Conservation (phyloP, 1,284 basidiomycete genomes). For the Earliella scabrosa region DNA sequence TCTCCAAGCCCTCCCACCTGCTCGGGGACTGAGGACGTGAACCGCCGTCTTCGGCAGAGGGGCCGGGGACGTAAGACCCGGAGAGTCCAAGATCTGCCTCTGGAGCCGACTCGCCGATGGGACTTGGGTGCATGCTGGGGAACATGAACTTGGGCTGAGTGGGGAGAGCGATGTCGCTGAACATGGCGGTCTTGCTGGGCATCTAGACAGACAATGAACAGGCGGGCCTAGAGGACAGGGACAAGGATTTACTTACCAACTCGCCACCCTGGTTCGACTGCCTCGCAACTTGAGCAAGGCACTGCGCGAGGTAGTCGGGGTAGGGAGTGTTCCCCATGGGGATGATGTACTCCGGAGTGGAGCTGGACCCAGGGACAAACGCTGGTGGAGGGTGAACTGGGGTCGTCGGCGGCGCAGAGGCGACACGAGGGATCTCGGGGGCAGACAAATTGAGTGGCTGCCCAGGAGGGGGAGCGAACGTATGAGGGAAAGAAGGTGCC, state of each 20-base stretch:
- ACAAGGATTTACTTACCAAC: slow-evolving; percentile 13
- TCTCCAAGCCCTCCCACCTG: slow-evolving; percentile 1
- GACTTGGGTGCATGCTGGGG: background rate
- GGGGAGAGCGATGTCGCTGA: slow-evolving; percentile 15
- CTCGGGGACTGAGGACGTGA: background rate
- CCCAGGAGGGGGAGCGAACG: background rate
- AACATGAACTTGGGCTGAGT: slow-evolving; percentile 14
- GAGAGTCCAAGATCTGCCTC: slow-evolving; percentile 12
- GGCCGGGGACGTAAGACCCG: background rate
- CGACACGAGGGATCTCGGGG: background rate
- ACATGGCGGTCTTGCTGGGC: slow-evolving; percentile 16
- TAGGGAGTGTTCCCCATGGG: background rate
- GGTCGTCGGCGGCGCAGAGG: slow-evolving; percentile 10
- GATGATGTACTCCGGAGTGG: background rate
- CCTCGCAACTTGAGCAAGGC: background rate
- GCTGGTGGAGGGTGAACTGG: background rate
- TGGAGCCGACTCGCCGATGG: background rate
- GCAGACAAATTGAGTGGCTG: background rate
- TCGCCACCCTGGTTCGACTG: slow-evolving; percentile 5
- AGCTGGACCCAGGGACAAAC: background rate
- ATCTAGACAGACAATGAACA: slow-evolving; percentile 4
- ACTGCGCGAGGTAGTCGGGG: background rate
- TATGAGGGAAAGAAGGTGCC: no score
- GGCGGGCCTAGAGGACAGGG: background rate
- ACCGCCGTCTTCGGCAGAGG: background rate